These are phyloP conservation scores for Daldinia caldariorum DNA, from an alignment of 495 filamentous ascomycete species.

Conservation along the genomic window DNA sequence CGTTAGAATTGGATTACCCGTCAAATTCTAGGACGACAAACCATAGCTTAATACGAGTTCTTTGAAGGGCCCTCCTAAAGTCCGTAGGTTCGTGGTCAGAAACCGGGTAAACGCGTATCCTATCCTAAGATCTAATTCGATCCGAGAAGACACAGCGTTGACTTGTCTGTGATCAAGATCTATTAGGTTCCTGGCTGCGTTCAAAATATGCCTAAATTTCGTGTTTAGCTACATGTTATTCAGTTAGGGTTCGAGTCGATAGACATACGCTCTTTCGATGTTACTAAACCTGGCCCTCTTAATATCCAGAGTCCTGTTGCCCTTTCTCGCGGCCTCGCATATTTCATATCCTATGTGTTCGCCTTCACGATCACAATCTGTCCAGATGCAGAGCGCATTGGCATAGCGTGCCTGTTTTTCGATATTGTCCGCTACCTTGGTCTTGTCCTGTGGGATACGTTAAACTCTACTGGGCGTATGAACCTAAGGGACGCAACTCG, in stretches of 20 bases:
- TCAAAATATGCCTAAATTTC: constrained; percentile 74
- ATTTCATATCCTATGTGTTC: constrained; percentile 98
- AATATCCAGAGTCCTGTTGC: constrained; percentile 77
- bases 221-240: constrained; percentile 27
- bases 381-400: constrained; percentile 90
- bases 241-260: not conserved
- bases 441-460: constrained; percentile 69
- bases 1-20: constrained; percentile 22
- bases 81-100: constrained; percentile 76
- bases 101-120: constrained; percentile 94
- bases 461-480: constrained; percentile 25
- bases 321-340: constrained; percentile 76
- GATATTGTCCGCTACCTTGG: constrained; percentile 85
- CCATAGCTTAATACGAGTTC: constrained; percentile 85
- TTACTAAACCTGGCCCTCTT: constrained; percentile 94
- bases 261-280: constrained; percentile 84
- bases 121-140: constrained; percentile 91
- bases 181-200: constrained; percentile 78
- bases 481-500: constrained; percentile 24
- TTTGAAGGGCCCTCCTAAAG: constrained; percentile 68
- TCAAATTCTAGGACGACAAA: constrained; percentile 52
- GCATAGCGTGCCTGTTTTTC: constrained; percentile 73
- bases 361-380: constrained; percentile 97
- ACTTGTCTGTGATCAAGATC: constrained; percentile 86
- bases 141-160: constrained; percentile 86